Percentiles rank a stretch among this genome's conserved stretches.
phyloP scores from a whole-genome alignment of 139 green algal genomes.

The Tetraselmis striata region DNA sequence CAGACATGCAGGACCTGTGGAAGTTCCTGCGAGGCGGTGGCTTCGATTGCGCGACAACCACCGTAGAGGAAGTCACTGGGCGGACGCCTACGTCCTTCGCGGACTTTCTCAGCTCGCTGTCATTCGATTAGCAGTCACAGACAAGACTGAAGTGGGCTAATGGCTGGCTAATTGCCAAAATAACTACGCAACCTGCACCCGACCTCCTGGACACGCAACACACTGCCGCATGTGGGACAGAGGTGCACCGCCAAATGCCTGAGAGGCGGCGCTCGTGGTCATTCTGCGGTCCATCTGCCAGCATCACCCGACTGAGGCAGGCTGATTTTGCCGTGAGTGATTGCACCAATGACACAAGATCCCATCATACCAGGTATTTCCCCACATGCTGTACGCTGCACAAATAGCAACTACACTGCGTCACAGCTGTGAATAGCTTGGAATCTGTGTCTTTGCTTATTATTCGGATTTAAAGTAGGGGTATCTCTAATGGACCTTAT shows the following conservation, averaged over 20 bases:
- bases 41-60: background rate
- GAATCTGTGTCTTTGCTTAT: background rate
- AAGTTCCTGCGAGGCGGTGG: background rate
- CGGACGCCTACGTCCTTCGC: background rate
- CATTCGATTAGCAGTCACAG: background rate
- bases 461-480: background rate
- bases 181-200: no score
- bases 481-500: background rate
- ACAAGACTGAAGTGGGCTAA: no score
- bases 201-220: no score
- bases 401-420: background rate
- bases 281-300: no score
- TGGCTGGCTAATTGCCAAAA: no score
- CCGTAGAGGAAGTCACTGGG: background rate
- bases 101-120: background rate
- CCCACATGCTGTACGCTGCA: no score
- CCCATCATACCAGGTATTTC: no score
- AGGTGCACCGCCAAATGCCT: no score
- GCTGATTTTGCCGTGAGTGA: no score
- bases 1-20: background rate
- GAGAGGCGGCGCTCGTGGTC: no score
- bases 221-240: no score
- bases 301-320: background rate
- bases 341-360: no score
- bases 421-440: background rate